Percentiles rank a stretch among this genome's conserved stretches.
These are phyloP conservation scores for Botryotinia convoluta DNA, from an alignment of 2,329 filamentous ascomycete genomes.

Conservation along the genomic window DNA sequence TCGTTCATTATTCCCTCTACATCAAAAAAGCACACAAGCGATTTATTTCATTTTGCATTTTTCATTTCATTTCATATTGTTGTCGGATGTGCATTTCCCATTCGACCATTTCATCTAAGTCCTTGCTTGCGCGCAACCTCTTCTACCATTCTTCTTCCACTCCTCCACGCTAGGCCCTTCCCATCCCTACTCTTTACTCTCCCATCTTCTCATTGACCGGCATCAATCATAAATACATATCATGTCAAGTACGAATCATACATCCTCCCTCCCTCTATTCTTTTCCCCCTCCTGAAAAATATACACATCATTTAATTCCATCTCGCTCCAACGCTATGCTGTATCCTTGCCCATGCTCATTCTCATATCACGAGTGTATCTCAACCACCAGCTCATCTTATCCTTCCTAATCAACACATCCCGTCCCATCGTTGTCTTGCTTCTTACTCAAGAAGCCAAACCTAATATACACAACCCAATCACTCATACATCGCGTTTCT, in stretches of 20 bases:
- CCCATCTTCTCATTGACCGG: background rate
- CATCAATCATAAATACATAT: background rate
- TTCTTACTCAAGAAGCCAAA: background rate
- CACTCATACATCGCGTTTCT: background rate
- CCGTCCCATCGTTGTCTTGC: background rate
- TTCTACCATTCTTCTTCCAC: background rate
- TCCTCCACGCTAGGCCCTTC: no score
- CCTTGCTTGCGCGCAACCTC: background rate
- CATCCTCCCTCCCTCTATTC: background rate
- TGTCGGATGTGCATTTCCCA: background rate
- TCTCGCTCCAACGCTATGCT: background rate
- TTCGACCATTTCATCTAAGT: background rate
- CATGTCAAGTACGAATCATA: background rate
- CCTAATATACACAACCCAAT: constrained; percentile 3
- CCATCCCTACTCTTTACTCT: no score
- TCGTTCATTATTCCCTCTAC: no score
- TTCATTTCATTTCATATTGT: background rate
- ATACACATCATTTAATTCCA: background rate
- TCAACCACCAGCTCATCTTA: background rate
- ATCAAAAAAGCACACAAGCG: background rate
- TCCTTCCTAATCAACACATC: background rate
- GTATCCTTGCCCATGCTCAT: background rate
- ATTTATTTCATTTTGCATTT: background rate
- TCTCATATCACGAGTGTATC: background rate
- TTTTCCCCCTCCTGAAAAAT: background rate